phyloP scores from a whole-genome alignment of 345 rosid species.

The Mallotus nudiflorus region DNA sequence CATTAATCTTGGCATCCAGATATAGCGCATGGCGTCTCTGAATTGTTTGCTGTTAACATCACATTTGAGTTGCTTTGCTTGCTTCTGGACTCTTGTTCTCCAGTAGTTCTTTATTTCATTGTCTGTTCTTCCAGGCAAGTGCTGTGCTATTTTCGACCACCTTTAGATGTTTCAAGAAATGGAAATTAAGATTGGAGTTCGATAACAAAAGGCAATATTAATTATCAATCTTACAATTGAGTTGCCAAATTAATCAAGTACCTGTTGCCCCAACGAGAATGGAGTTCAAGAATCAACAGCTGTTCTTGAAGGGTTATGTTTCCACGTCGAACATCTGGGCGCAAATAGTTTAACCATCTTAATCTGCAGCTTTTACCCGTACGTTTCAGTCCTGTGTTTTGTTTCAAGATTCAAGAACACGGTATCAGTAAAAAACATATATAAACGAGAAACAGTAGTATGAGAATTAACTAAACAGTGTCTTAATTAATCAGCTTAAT shows the following conservation, averaged over 20 bases:
- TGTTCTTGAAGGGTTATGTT: conserved; percentile 85
- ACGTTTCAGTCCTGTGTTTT: conserved; percentile 64
- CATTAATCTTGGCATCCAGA: conserved; percentile 80
- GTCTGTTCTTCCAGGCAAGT: conserved; percentile 89
- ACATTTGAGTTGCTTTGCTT: conserved; percentile 82
- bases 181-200: background rate
- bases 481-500: no score
- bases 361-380: conserved; percentile 94
- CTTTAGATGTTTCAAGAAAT: conserved; percentile 25
- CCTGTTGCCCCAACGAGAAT: conserved; percentile 92
- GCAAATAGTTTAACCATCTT: conserved; percentile 86
- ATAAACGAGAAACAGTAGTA: no score
- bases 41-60: conserved; percentile 84
- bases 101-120: conserved; percentile 96
- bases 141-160: conserved; percentile 91
- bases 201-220: no score
- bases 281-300: conserved; percentile 76
- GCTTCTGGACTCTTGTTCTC: conserved; percentile 94
- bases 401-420: background rate
- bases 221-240: no score
- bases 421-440: no score
- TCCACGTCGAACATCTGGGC: conserved; percentile 86
- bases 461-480: no score
- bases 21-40: conserved; percentile 71
- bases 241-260: conserved; percentile 10